A percentile compares a stretch with the other conserved stretches of the same genome.
Evolutionary conservation across 1,284 basidiomycete genomes (phyloP).

Genomic region (Leccinum pseudoinsigne): DNA sequence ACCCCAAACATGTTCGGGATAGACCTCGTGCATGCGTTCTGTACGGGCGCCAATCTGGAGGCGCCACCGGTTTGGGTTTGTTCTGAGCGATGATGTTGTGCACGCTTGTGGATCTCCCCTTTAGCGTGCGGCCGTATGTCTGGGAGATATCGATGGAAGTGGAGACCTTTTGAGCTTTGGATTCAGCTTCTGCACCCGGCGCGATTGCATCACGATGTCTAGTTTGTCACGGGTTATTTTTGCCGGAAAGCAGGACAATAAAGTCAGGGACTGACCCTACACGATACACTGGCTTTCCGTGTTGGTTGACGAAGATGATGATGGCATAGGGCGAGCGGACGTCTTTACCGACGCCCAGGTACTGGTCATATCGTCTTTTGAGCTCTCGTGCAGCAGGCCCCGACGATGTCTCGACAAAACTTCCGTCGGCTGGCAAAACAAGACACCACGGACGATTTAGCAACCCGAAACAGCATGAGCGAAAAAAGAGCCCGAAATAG

Average conservation of each 20-base stretch:
- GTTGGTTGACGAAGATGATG: slow-evolving; percentile 74
- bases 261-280: slow-evolving; percentile 56
- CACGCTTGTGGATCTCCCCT: slow-evolving; percentile 61
- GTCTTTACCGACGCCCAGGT: slow-evolving; percentile 60
- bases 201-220: slow-evolving; percentile 50
- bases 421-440: slow-evolving; percentile 52
- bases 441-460: not conserved
- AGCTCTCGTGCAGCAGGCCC: slow-evolving; percentile 56
- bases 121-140: slow-evolving; percentile 21
- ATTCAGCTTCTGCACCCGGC: no score
- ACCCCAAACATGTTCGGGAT: no score
- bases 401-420: no score
- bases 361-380: slow-evolving; percentile 50
- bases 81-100: slow-evolving; percentile 56
- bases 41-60: not conserved
- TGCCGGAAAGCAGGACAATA: not conserved
- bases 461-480: slow-evolving; percentile 1
- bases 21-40: no score
- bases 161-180: not conserved
- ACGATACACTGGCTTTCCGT: slow-evolving; percentile 69
- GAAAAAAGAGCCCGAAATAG: slow-evolving; percentile 26
- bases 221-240: slow-evolving; percentile 12
- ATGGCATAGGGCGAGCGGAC: slow-evolving; percentile 76
- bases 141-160: not conserved
- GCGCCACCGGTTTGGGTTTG: slow-evolving; percentile 44